phyloP scores from a whole-genome alignment of 805 yeast species.

The Saturnispora zaruensis region DNA sequence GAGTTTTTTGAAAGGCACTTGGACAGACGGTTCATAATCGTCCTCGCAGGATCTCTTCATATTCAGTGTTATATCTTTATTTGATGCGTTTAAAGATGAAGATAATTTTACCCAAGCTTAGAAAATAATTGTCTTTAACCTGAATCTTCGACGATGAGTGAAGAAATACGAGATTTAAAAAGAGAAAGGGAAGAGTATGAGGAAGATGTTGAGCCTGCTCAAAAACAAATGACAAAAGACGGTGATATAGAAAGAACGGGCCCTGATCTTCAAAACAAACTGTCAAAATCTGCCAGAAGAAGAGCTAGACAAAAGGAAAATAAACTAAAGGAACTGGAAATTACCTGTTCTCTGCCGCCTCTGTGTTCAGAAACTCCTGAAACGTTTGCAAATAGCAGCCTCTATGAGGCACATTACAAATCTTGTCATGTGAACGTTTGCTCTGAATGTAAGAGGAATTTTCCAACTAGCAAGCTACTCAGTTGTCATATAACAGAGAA shows the following conservation, averaged over 20 bases:
- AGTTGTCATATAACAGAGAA: constrained; percentile 43
- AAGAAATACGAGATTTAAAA: constrained; percentile 1
- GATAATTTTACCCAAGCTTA: not conserved
- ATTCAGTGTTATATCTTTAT: not conserved
- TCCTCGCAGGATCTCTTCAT: not conserved
- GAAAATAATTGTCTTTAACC: not conserved
- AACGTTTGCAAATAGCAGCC: constrained; percentile 8
- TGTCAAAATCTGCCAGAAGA: not conserved
- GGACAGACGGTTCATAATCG: not conserved
- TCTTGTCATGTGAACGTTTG: constrained; percentile 28
- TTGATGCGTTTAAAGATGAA: not conserved
- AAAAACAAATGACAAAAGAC: not conserved
- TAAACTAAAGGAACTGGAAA: constrained; percentile 1
- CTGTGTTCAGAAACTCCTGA: constrained; percentile 13
- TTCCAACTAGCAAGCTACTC: constrained; percentile 37
- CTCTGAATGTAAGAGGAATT: constrained; percentile 30
- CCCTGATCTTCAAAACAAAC: not conserved
- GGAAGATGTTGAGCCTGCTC: not conserved
- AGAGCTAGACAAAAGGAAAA: constrained; percentile 1
- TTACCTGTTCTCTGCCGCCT: constrained; percentile 21
- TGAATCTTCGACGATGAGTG: not conserved
- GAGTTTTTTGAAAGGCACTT: not conserved
- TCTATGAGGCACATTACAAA: constrained; percentile 23
- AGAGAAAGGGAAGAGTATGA: constrained; percentile 13
- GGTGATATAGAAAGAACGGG: not conserved